phyloP scores from a whole-genome alignment of 441 rosid species.

The Euphorbia schlechtendalii region DNA sequence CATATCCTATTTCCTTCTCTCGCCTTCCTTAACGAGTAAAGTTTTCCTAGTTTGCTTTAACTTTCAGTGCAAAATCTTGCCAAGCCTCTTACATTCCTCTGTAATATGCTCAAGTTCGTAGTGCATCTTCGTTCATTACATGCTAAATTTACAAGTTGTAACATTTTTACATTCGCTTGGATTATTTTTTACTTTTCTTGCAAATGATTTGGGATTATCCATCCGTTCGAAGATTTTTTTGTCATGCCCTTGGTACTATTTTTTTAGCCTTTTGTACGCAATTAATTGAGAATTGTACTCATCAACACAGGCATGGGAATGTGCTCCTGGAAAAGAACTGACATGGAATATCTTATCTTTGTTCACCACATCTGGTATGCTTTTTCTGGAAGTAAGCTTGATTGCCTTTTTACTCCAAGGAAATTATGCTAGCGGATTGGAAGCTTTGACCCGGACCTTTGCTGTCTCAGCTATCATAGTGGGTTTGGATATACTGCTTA shows the following conservation, averaged over 20 bases:
- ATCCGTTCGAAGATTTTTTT: background rate
- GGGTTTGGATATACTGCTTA: constrained; percentile 73
- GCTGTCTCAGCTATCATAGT: constrained; percentile 60
- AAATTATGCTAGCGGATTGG: constrained; percentile 68
- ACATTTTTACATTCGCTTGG: background rate
- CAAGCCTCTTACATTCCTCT: background rate
- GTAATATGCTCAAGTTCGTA: background rate
- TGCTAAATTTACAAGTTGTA: background rate
- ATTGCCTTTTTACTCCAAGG: constrained; percentile 89
- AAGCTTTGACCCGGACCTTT: constrained; percentile 76
- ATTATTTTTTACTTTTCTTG: background rate
- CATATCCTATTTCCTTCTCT: background rate
- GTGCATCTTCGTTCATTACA: no score
- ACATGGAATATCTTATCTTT: constrained; percentile 73
- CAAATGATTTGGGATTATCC: background rate
- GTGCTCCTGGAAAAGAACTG: constrained; percentile 63
- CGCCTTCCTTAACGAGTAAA: background rate
- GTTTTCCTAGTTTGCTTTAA: background rate
- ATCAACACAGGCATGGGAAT: constrained; percentile 66
- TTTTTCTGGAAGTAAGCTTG: constrained; percentile 91
- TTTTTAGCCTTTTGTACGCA: background rate
- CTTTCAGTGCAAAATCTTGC: no score
- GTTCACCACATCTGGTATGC: constrained; percentile 82
- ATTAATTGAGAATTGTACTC: background rate
- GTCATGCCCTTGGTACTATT: background rate